Conservation (phyloP, 2,329 filamentous ascomycete species). For the Colletotrichum spinosum region DNA sequence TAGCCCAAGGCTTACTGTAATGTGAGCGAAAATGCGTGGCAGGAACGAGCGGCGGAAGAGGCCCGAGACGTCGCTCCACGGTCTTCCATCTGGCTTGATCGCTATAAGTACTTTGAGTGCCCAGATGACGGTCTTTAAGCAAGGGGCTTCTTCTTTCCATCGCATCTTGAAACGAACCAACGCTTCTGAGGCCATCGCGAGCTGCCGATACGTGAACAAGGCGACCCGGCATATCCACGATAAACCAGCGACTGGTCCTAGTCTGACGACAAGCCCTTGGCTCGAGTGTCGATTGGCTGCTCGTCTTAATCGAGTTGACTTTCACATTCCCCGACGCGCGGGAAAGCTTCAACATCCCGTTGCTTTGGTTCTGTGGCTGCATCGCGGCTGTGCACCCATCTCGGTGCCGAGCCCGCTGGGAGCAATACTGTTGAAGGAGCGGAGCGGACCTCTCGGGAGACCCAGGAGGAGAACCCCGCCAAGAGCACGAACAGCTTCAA, state of each 20-base stretch:
- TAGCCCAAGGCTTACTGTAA: constrained; percentile 13
- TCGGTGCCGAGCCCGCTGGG: neutral
- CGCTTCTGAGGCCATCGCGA: neutral
- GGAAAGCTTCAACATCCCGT: neutral
- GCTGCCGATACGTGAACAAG: too few relatives aligned
- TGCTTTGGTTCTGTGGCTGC: neutral
- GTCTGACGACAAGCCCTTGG: constrained; percentile 1
- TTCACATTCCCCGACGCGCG: neutral
- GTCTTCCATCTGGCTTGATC: neutral
- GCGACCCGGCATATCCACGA: neutral
- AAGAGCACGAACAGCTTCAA: constrained; percentile 10
- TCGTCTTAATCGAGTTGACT: neutral
- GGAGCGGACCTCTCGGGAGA: neutral
- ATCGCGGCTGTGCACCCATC: constrained; percentile 4
- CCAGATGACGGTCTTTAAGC: neutral
- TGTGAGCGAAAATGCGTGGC: constrained; percentile 27
- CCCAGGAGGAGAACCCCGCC: neutral
- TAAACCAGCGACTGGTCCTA: constrained; percentile 15
- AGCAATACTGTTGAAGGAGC: neutral
- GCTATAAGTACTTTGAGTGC: constrained; percentile 28
- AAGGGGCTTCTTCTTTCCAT: neutral
- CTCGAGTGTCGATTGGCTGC: neutral
- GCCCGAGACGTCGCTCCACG: constrained; percentile 1
- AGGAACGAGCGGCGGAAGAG: neutral
- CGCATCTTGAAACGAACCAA: constrained; percentile 18